Evolutionary conservation across 371 early-diverging fungal genomes (phyloP).

Genomic region (Basidiobolus meristosporus): DNA sequence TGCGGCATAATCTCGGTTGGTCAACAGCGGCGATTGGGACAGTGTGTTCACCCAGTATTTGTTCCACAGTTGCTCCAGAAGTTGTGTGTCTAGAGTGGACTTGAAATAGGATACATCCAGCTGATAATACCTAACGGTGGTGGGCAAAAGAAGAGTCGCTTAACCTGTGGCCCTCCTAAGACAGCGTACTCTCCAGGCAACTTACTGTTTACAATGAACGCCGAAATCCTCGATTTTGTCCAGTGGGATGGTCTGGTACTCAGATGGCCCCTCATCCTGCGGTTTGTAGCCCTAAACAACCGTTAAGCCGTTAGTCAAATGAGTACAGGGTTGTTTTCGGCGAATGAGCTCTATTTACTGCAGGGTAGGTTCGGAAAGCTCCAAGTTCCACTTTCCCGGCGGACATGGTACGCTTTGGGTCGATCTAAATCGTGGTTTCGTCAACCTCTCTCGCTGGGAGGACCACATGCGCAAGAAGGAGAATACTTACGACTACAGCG

Average conservation of each 20-base stretch:
- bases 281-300: constrained; percentile 45
- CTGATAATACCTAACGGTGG: constrained; percentile 53
- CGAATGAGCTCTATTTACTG: constrained; percentile 19
- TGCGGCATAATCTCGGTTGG: constrained; percentile 69
- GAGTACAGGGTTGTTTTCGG: neutral
- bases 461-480: neutral
- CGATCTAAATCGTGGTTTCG: constrained; percentile 34
- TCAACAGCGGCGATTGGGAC: constrained; percentile 74
- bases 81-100: constrained; percentile 62
- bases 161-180: too few relatives aligned
- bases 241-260: constrained; percentile 71
- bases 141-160: too few relatives aligned
- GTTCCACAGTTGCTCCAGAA: constrained; percentile 86
- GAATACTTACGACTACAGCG: constrained; percentile 67
- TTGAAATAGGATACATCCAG: constrained; percentile 87
- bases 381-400: constrained; percentile 95
- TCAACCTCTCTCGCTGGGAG: neutral
- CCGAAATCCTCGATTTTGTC: constrained; percentile 95
- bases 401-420: constrained; percentile 89
- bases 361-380: constrained; percentile 91
- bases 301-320: neutral
- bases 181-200: neutral
- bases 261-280: constrained; percentile 47
- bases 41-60: constrained; percentile 94
- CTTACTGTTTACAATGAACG: constrained; percentile 72